A percentile compares a stretch with the other conserved stretches of the same genome.
These are phyloP conservation scores for Bryoerythrophyllum caledonicum DNA, from an alignment of 225 moss, liverwort and hornwort species.

Conservation along the genomic window DNA sequence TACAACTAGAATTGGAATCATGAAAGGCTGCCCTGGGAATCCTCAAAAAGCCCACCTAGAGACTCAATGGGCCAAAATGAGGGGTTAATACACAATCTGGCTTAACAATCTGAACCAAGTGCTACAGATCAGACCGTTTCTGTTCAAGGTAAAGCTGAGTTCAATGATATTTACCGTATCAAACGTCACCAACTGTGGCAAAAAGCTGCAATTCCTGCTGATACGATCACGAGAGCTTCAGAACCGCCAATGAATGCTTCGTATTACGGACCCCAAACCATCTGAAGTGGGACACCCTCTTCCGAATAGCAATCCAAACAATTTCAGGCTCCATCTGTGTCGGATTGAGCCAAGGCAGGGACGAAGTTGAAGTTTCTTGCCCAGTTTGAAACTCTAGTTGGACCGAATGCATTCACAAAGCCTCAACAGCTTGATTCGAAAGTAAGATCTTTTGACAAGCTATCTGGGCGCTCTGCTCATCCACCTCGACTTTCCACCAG, in stretches of 20 bases:
- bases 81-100: too few relatives aligned
- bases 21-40: too few relatives aligned
- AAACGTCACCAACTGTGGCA: background rate
- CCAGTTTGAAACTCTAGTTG: conserved; percentile 18
- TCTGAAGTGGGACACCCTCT: background rate
- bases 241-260: background rate
- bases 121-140: too few relatives aligned
- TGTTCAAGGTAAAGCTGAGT: conserved; percentile 7
- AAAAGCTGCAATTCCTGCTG: conserved; percentile 13
- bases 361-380: conserved; percentile 2
- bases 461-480: conserved; percentile 52
- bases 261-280: too few relatives aligned
- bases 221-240: background rate
- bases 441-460: conserved; percentile 46
- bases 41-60: too few relatives aligned
- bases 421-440: conserved; percentile 34
- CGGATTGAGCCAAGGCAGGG: background rate
- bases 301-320: conserved; percentile 12
- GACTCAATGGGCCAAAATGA: too few relatives aligned
- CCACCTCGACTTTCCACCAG: conserved; percentile 64
- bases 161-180: background rate
- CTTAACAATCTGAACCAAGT: too few relatives aligned
- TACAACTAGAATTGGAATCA: too few relatives aligned
- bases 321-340: background rate
- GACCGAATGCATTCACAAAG: conserved; percentile 32